Percentiles rank a stretch among this genome's conserved stretches.
These are phyloP conservation scores for Pythium diclinum DNA, from an alignment of 352 stramenopile genomes.

Conservation along the genomic window DNA sequence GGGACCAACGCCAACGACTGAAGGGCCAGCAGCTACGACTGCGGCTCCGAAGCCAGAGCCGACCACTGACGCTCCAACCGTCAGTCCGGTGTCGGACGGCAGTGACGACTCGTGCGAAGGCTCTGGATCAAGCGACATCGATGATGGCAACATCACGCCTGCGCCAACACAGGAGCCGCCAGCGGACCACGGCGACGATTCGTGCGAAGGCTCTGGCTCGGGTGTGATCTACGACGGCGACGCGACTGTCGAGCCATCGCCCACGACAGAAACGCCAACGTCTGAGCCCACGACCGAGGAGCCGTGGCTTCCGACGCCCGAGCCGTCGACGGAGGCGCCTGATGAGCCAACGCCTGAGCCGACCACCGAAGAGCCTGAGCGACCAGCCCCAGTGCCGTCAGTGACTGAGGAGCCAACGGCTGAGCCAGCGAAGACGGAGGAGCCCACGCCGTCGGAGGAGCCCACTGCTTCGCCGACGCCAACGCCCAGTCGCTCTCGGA, in stretches of 20 bases:
- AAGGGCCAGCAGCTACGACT: background rate
- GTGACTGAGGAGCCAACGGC: constrained; percentile 1
- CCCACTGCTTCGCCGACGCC: background rate
- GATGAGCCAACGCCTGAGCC: background rate
- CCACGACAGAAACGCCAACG: background rate
- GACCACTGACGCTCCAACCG: background rate
- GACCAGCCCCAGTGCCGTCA: background rate
- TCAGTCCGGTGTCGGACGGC: background rate
- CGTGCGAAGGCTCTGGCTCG: background rate
- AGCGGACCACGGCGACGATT: background rate
- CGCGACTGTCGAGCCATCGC: background rate
- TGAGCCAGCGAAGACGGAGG: background rate
- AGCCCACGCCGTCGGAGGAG: background rate
- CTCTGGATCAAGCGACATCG: background rate
- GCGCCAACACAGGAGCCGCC: background rate
- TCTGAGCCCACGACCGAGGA: background rate
- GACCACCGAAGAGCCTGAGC: background rate
- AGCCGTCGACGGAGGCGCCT: background rate
- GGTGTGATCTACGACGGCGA: constrained; percentile 1
- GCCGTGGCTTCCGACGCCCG: background rate
- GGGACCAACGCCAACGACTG: background rate
- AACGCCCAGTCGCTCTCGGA: background rate
- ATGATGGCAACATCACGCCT: background rate
- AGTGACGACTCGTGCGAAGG: background rate
- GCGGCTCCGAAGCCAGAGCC: background rate